A percentile compares a stretch with the other conserved stretches of the same genome.
These are phyloP conservation scores for Wallacemonas sp. DNA, from an alignment of 208 protist species.

Conservation along the genomic window DNA sequence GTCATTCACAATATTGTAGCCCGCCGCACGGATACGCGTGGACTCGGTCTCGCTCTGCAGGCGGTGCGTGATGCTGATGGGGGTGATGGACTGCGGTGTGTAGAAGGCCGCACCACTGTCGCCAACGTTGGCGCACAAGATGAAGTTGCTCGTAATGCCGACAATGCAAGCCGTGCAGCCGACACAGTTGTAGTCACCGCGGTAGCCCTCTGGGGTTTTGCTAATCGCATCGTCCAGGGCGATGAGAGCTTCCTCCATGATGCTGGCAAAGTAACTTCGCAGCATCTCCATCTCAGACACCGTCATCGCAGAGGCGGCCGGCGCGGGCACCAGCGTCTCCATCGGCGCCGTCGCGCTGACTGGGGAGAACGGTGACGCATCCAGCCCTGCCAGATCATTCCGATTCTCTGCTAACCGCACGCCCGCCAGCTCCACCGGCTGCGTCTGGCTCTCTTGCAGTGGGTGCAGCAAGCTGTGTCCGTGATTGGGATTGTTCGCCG, in stretches of 20 bases:
- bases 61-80: conserved; percentile 68
- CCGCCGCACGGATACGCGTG: conserved; percentile 56
- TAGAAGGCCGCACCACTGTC: conserved; percentile 79
- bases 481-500: too few relatives aligned
- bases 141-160: conserved; percentile 69
- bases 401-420: too few relatives aligned
- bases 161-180: conserved; percentile 83
- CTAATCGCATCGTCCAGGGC: conserved; percentile 58
- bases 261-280: conserved; percentile 55
- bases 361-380: neutral
- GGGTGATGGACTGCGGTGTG: conserved; percentile 31
- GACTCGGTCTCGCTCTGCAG: conserved; percentile 45
- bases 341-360: neutral
- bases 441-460: too few relatives aligned
- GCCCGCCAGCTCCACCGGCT: too few relatives aligned
- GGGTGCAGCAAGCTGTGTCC: too few relatives aligned
- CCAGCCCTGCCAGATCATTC: too few relatives aligned
- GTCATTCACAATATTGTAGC: conserved; percentile 48
- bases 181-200: conserved; percentile 71
- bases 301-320: conserved; percentile 23
- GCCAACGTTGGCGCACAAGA: conserved; percentile 80
- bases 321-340: conserved; percentile 3
- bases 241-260: conserved; percentile 78
- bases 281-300: conserved; percentile 68
- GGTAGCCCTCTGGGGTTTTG: conserved; percentile 40